Conservation (phyloP, 1,284 basidiomycete genomes). For the Schizophyllum amplum region DNA sequence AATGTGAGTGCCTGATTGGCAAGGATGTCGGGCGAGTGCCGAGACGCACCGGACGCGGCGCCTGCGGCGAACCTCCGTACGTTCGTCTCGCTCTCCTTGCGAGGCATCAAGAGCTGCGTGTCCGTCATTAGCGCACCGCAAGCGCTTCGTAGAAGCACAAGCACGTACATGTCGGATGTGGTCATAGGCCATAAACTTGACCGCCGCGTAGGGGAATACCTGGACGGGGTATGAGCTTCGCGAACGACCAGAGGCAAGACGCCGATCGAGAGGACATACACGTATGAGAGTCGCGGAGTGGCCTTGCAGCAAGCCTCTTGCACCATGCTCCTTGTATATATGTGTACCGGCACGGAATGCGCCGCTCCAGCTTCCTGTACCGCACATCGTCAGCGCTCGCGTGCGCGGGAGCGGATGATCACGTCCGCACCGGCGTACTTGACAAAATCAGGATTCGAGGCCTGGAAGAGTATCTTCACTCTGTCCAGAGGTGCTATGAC, state of each 20-base stretch:
- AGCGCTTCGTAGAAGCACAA: neutral
- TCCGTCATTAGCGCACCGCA: constrained; percentile 8
- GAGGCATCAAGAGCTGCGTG: constrained; percentile 72
- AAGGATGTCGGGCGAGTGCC: neutral
- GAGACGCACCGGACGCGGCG: constrained; percentile 67
- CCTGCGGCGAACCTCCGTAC: constrained; percentile 83
- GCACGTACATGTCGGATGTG: constrained; percentile 65
- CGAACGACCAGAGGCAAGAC: neutral
- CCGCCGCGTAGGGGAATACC: constrained; percentile 88
- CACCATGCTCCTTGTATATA: constrained; percentile 72
- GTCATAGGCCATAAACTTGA: constrained; percentile 98
- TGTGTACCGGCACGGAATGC: constrained; percentile 74
- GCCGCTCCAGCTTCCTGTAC: constrained; percentile 75
- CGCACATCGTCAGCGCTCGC: constrained; percentile 3
- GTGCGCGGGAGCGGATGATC: constrained; percentile 3
- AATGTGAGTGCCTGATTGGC: constrained; percentile 4
- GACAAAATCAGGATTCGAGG: constrained; percentile 90
- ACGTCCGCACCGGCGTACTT: constrained; percentile 76
- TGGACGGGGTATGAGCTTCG: neutral
- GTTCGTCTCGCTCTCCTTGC: constrained; percentile 72
- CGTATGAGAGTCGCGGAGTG: constrained; percentile 86
- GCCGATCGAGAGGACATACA: constrained; percentile 22
- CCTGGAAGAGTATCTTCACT: constrained; percentile 99
- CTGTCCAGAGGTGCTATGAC: constrained; percentile 95
- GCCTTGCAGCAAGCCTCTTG: constrained; percentile 86